Conservation (phyloP, 768 basidiomycete species). For the Dictyophora rubrovolvata region DNA sequence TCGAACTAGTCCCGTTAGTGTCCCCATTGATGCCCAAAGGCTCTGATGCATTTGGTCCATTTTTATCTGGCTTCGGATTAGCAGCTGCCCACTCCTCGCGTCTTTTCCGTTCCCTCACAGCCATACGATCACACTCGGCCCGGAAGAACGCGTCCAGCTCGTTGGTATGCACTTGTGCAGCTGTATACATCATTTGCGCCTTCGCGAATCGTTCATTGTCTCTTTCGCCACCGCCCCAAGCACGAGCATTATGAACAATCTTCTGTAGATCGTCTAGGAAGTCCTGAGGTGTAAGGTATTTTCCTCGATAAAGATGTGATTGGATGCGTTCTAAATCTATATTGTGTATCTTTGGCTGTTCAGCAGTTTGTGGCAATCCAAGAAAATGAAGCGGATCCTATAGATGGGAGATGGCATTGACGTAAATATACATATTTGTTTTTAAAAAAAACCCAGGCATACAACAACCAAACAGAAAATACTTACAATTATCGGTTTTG, state of each 20-base stretch:
- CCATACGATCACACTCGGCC: conserved; percentile 84
- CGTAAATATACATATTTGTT: conserved; percentile 11
- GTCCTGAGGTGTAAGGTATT: conserved; percentile 79
- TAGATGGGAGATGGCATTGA: neutral
- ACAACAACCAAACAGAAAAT: neutral
- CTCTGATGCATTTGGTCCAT: conserved; percentile 22
- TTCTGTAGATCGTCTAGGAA: conserved; percentile 78
- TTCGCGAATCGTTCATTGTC: conserved; percentile 71
- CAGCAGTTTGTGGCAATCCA: conserved; percentile 19
- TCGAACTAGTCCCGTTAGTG: conserved; percentile 33
- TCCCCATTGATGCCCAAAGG: conserved; percentile 7
- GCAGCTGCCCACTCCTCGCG: conserved; percentile 31
- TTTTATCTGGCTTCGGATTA: conserved; percentile 15
- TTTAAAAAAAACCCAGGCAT: neutral
- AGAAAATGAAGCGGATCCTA: neutral
- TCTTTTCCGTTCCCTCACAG: conserved; percentile 59
- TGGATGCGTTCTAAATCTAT: conserved; percentile 94
- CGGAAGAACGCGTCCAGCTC: conserved; percentile 74
- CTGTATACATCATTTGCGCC: conserved; percentile 83
- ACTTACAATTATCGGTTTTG: conserved; percentile 64
- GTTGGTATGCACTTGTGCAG: conserved; percentile 74
- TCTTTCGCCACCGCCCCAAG: conserved; percentile 14
- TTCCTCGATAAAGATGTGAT: conserved; percentile 67
- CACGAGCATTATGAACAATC: conserved; percentile 66
- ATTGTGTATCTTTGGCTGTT: conserved; percentile 44